Conservation (phyloP, 257 asterid species). For the Capsicum baccatum region DNA sequence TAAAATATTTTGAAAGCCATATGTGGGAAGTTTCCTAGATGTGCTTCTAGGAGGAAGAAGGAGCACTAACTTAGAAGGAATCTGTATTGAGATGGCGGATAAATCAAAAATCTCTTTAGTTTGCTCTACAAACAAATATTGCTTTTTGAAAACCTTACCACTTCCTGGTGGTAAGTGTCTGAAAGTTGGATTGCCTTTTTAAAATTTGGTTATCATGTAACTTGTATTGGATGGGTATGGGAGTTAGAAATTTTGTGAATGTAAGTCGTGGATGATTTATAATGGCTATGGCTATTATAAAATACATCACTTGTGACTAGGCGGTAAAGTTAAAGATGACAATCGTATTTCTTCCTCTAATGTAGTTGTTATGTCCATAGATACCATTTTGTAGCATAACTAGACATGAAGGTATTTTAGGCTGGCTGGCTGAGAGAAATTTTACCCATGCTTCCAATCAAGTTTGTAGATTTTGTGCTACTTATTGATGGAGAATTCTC, state of each 20-base stretch:
- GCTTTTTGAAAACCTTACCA: constrained; percentile 47
- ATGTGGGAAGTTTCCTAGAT: background rate
- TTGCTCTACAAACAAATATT: no score
- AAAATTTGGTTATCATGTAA: background rate
- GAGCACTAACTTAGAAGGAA: no score
- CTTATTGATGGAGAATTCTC: background rate
- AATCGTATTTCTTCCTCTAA: background rate
- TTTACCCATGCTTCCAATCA: background rate
- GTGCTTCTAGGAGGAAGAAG: background rate
- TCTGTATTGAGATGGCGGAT: no score
- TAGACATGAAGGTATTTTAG: background rate
- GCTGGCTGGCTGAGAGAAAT: background rate
- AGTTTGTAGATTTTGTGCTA: constrained; percentile 1
- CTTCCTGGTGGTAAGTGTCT: constrained; percentile 84
- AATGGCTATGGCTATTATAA: background rate
- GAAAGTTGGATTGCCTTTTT: constrained; percentile 10
- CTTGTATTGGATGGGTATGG: background rate
- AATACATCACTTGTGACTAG: constrained; percentile 5
- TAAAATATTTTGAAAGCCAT: background rate
- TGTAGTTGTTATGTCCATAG: background rate
- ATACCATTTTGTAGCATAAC: background rate
- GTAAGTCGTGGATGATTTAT: constrained; percentile 3
- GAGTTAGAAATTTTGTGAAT: background rate
- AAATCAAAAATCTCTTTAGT: no score
- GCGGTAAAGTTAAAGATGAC: background rate